Percentiles rank a stretch among this genome's conserved stretches.
Conservation (phyloP, 768 basidiomycete genomes). For the Termitomyces sp. region DNA sequence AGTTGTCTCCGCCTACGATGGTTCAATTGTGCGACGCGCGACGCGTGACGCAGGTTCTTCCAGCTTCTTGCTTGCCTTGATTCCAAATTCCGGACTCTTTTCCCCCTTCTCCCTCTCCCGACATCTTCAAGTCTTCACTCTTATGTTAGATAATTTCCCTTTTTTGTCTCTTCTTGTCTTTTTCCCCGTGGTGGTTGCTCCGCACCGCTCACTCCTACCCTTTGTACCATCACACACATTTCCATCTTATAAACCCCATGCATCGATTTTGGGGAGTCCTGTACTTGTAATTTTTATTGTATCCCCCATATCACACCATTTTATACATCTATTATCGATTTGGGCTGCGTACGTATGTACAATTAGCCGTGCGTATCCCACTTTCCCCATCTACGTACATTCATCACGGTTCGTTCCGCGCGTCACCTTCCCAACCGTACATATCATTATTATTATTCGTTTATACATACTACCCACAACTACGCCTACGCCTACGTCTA, state of each 20-base stretch:
- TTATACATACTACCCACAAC: background rate
- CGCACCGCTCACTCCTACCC: background rate
- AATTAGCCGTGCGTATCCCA: background rate
- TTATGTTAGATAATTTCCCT: background rate
- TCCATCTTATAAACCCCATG: background rate
- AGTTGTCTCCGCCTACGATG: conserved; percentile 12
- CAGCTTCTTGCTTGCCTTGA: background rate
- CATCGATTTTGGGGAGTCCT: background rate
- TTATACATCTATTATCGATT: background rate
- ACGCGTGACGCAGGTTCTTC: background rate
- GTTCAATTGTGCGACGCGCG: background rate
- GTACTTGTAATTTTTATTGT: conserved; percentile 3
- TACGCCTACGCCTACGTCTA: background rate
- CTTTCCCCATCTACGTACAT: background rate
- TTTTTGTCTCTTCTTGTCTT: background rate
- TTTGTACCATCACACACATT: background rate
- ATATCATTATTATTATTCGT: conserved; percentile 1
- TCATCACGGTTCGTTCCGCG: background rate
- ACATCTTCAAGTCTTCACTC: background rate
- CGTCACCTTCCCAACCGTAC: background rate
- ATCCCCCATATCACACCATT: background rate
- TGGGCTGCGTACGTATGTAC: background rate
- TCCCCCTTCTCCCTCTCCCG: background rate
- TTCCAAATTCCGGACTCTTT: background rate
- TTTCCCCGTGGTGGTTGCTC: conserved; percentile 1